These are phyloP conservation scores for Penicillium coffeae DNA, from an alignment of 495 filamentous ascomycete genomes.

Conservation along the genomic window DNA sequence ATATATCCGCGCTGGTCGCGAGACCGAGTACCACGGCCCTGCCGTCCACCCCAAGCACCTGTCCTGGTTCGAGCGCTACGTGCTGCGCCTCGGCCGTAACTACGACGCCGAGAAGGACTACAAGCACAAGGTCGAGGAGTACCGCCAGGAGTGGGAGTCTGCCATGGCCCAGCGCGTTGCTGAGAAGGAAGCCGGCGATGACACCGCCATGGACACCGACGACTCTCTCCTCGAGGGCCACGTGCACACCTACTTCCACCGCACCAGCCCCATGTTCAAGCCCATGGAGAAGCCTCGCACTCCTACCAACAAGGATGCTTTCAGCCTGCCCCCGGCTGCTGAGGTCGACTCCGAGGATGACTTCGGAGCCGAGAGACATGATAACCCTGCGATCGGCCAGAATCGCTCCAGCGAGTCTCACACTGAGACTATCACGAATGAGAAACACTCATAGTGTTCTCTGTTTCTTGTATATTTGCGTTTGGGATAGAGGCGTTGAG, in stretches of 20 bases:
- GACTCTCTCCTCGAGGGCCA: conserved; percentile 41
- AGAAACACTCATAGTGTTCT: conserved; percentile 13
- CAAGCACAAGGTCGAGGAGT: conserved; percentile 74
- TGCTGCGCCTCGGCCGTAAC: conserved; percentile 60
- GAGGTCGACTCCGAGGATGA: conserved; percentile 16
- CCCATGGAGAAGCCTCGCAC: conserved; percentile 34
- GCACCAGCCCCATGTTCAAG: conserved; percentile 49
- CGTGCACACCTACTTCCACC: conserved; percentile 48
- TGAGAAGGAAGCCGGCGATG: conserved; percentile 43
- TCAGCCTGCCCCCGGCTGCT: conserved; percentile 40
- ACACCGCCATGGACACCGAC: conserved; percentile 32
- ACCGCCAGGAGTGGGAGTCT: conserved; percentile 63
- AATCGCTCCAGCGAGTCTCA: conserved; percentile 5
- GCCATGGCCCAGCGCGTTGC: conserved; percentile 44
- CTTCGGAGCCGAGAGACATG: conserved; percentile 1
- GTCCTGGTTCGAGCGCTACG: conserved; percentile 72
- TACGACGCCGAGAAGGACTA: conserved; percentile 78
- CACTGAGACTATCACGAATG: conserved; percentile 13
- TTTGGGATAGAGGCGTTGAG: not conserved
- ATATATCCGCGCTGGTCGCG: conserved; percentile 70
- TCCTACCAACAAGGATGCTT: conserved; percentile 31
- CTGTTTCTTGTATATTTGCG: conserved; percentile 10
- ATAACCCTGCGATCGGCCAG: conserved; percentile 1
- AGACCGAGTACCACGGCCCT: conserved; percentile 79
- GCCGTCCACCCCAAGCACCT: conserved; percentile 84